Base-by-base conservation (phyloP, 352 stramenopile species). In the Globisporangium parvum region DNA sequence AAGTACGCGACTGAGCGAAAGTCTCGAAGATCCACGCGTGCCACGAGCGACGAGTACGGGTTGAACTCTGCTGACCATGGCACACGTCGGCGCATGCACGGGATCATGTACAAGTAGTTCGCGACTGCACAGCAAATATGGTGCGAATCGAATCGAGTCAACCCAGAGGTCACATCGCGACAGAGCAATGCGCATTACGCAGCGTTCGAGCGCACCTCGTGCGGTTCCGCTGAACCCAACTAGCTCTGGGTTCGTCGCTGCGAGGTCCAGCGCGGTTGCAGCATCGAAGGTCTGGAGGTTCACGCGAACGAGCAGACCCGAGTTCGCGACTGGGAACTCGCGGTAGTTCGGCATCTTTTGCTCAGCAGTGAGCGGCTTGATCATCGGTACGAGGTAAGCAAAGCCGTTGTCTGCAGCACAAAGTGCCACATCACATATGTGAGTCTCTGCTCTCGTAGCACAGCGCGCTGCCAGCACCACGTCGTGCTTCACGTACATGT, bases 71-170 rank as follows among this genome's bases (percentile, higher is more conserved):
- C 20, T 0, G 70, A 69, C 2, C 64, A 59, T 0, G 74, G 54
- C 24, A 80, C 55, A 8, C 67, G 68, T 11, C 80, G 60, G 14
- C 69, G 65, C 74, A 87, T 85, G 57, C 73, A 88, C 11, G 82
- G 82, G 18, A 93, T 59, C n/a, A 93, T 83, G 61, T 87, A 93
- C 3, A 70, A 77, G 46, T 74, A 85, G 60, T 89, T 65, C 6
- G 70, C 76, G 6, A 93, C 80, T 88, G 26, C 10, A 52, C n/a
- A 48, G 39, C 15, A 11, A 41, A 18, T 28, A 28, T 2, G 28
- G 39, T 58, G 11, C 6, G 6, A 18, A 45, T 6, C 31, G 6
- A 11, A 28, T 42, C 31, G n/a, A 51, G 11, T 48, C 17, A 41
- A 9, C 17, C 9, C 37, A 42, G 10, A n/a, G 37, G 9, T n/a